phyloP scores from a whole-genome alignment of 495 filamentous ascomycete species.

The Bombardia bombarda region DNA sequence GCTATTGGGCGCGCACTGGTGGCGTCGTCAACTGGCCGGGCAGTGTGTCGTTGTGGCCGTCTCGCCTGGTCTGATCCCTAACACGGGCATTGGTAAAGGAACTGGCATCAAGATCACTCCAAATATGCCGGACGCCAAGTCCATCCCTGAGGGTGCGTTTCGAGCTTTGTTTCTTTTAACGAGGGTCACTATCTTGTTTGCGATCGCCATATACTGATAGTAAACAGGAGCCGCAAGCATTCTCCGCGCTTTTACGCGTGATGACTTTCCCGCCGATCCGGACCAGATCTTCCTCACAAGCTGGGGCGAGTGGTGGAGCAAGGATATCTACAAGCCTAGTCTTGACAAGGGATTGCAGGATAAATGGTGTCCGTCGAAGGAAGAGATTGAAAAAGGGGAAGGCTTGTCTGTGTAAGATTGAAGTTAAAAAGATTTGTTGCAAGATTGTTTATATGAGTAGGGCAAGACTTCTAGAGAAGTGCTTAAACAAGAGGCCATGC shows the following conservation, averaged over 20 bases:
- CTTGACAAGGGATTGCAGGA: constrained; percentile 36
- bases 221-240: constrained; percentile 30
- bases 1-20: constrained; percentile 39
- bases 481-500: too few relatives aligned
- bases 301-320: constrained; percentile 43
- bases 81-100: constrained; percentile 22
- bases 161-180: neutral
- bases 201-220: too few relatives aligned
- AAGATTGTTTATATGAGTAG: too few relatives aligned
- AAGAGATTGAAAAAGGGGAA: constrained; percentile 34
- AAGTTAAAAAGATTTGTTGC: too few relatives aligned
- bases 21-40: constrained; percentile 35
- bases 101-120: constrained; percentile 6
- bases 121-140: constrained; percentile 30
- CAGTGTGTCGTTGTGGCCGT: constrained; percentile 33
- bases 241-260: constrained; percentile 29
- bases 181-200: neutral
- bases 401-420: too few relatives aligned
- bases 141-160: constrained; percentile 27
- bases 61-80: constrained; percentile 35
- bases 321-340: constrained; percentile 25
- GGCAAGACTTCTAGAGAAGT: too few relatives aligned
- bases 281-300: constrained; percentile 39
- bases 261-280: constrained; percentile 37
- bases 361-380: constrained; percentile 34